Evolutionary conservation across 2,329 filamentous ascomycete genomes (phyloP).

Genomic region (Exophiala spinifera): DNA sequence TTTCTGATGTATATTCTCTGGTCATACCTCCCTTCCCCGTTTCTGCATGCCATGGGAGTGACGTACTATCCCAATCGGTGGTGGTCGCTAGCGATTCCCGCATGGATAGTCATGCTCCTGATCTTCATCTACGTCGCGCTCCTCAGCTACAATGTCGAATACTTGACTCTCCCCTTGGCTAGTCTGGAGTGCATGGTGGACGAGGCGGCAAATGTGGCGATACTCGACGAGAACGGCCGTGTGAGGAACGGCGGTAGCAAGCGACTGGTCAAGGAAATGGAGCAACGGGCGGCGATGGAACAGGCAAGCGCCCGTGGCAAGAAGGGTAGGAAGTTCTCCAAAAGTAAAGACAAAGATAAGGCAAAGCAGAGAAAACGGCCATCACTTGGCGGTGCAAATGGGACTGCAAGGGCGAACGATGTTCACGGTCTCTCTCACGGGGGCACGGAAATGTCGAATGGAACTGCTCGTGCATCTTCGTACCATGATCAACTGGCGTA

Average conservation of each 20-base stretch:
- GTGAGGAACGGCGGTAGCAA: slow-evolving; percentile 47
- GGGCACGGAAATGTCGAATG: neutral
- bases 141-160: slow-evolving; percentile 83
- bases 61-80: slow-evolving; percentile 96
- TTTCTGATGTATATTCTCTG: slow-evolving; percentile 74
- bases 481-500: neutral
- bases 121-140: slow-evolving; percentile 94
- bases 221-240: slow-evolving; percentile 69
- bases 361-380: slow-evolving; percentile 10
- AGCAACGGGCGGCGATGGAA: slow-evolving; percentile 32
- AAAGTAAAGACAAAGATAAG: slow-evolving; percentile 33
- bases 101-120: slow-evolving; percentile 82
- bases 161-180: slow-evolving; percentile 75
- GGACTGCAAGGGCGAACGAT: neutral
- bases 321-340: slow-evolving; percentile 24
- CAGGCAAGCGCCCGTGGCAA: slow-evolving; percentile 38
- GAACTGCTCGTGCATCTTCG: slow-evolving; percentile 1
- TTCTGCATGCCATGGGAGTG: slow-evolving; percentile 88
- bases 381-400: neutral
- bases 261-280: slow-evolving; percentile 26
- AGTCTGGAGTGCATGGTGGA: slow-evolving; percentile 89
- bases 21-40: slow-evolving; percentile 88
- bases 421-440: neutral
- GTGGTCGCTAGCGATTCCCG: slow-evolving; percentile 92
- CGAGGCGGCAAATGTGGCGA: slow-evolving; percentile 79